Base-by-base conservation (phyloP, 768 basidiomycete species). In the Leccinum incarnatum region DNA sequence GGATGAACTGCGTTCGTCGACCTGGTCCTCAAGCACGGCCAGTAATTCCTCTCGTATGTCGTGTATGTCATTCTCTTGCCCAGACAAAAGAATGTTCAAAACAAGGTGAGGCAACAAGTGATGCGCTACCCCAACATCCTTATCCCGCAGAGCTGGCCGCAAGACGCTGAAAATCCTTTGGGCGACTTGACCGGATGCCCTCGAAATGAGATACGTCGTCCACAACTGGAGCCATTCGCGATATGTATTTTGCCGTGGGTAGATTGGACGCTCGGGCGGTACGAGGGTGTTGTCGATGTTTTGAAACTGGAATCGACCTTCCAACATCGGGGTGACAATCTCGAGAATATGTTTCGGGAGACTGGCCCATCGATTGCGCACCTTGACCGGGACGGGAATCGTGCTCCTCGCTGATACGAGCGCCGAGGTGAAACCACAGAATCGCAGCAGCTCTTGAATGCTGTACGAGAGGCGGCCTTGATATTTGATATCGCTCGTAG, bases 221-320 rank as follows among this genome's bases (percentile, higher is more conserved):
- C 95, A 98, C 0, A 83, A 70, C 63, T 96, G 94, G 34, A 98
- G 83, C 97, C 97, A 99, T 72, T 98, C 95, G 45, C 95, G 86
- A 73, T 98, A 99, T 0, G 93, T 96, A n/a, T 58, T 67, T 57
- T 86, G 81, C 5, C 75, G 74, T 1, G 83, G 80, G 74, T 98
- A 99, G 56, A 98, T 86, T 2, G 96, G 95, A 62, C 87, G 83
- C 52, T 77, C 72, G 19, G 78, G 69, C 3, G 76, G 64, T 11
- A 75, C 76, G 2, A 73, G 67, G 2, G 72, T 66, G 8, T 76
- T 77, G 27, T 80, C 77, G 15, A 78, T 77, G 15, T 87, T 74
- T 4, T 80, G 79, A 68, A 85, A 92, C 4, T 80, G 79, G 68
- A 85, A 92, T 37, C 83, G 81, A 42, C 82, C 80, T 59, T 86